These are phyloP conservation scores for Cicer yamashitae DNA, from an alignment of 306 rosid species.

Conservation along the genomic window DNA sequence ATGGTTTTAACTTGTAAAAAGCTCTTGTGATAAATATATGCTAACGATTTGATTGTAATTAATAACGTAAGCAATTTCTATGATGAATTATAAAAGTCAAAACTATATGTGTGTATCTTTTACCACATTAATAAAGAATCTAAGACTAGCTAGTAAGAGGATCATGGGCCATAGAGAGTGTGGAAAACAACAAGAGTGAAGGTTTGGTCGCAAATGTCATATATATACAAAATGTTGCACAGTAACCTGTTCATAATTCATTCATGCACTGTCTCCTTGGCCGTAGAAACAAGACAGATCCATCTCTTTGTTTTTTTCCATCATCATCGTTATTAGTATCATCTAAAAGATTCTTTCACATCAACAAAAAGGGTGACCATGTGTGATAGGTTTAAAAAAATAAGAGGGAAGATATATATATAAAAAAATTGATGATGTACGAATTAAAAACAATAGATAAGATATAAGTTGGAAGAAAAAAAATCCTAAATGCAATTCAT, in stretches of 20 bases:
- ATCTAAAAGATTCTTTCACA: not conserved
- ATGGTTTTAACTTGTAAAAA: too few relatives aligned
- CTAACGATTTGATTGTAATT: too few relatives aligned
- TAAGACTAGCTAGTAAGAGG: not conserved
- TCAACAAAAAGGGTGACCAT: too few relatives aligned
- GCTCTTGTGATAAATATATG: too few relatives aligned
- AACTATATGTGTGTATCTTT: not conserved
- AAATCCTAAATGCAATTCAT: too few relatives aligned
- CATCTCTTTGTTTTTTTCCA: constrained; percentile 2
- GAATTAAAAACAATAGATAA: not conserved
- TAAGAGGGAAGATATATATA: not conserved
- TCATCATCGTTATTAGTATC: not conserved
- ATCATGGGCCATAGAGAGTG: not conserved
- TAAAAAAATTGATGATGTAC: not conserved
- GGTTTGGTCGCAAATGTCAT: constrained; percentile 16
- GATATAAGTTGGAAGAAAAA: too few relatives aligned
- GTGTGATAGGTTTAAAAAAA: not conserved
- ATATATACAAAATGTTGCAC: constrained; percentile 10
- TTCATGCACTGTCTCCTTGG: constrained; percentile 22
- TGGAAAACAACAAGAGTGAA: not conserved
- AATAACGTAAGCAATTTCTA: too few relatives aligned
- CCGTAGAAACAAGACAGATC: constrained; percentile 29
- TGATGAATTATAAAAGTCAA: not conserved
- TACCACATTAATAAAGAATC: not conserved
- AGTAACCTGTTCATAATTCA: not conserved